phyloP scores from a whole-genome alignment of 345 rosid species.

The Populus pruinosa region DNA sequence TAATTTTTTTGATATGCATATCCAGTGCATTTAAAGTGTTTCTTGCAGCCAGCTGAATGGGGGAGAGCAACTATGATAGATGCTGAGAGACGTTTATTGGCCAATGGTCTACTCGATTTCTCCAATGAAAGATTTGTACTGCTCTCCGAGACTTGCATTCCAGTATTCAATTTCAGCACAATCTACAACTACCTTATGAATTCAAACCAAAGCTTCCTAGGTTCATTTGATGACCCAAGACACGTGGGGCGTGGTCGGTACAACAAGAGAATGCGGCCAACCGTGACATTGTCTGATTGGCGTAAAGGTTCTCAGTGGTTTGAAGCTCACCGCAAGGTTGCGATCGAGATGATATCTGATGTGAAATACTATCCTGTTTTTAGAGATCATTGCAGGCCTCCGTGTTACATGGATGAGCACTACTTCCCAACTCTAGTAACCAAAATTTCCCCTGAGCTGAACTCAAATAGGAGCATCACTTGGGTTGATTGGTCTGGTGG shows the following conservation, averaged over 20 bases:
- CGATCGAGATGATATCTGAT: slow-evolving; percentile 19
- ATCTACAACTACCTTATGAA: slow-evolving; percentile 28
- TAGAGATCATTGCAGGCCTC: slow-evolving; percentile 22
- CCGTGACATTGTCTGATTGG: slow-evolving; percentile 25
- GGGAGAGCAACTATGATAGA: slow-evolving; percentile 34
- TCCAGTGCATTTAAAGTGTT: not conserved
- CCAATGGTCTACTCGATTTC: slow-evolving; percentile 30
- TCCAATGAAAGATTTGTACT: slow-evolving; percentile 34
- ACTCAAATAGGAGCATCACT: slow-evolving; percentile 30
- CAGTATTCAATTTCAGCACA: slow-evolving; percentile 33
- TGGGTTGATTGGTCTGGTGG: slow-evolving; percentile 43
- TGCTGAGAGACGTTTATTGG: slow-evolving; percentile 33
- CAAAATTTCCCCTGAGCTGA: slow-evolving; percentile 11
- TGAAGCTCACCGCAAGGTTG: slow-evolving; percentile 20
- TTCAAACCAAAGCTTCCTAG: slow-evolving; percentile 23
- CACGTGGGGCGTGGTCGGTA: slow-evolving; percentile 30
- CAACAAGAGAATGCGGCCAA: slow-evolving; percentile 32
- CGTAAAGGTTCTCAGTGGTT: slow-evolving; percentile 39
- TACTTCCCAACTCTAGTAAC: slow-evolving; percentile 32
- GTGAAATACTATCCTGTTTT: slow-evolving; percentile 27
- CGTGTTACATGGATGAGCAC: slow-evolving; percentile 40
- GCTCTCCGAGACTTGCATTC: slow-evolving; percentile 38
- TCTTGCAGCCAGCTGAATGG: slow-evolving; percentile 30
- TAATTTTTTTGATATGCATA: not conserved
- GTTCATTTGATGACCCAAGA: slow-evolving; percentile 28